Base-by-base conservation (phyloP, 169 alveolate genomes). In the Eimeria zaria region DNA sequence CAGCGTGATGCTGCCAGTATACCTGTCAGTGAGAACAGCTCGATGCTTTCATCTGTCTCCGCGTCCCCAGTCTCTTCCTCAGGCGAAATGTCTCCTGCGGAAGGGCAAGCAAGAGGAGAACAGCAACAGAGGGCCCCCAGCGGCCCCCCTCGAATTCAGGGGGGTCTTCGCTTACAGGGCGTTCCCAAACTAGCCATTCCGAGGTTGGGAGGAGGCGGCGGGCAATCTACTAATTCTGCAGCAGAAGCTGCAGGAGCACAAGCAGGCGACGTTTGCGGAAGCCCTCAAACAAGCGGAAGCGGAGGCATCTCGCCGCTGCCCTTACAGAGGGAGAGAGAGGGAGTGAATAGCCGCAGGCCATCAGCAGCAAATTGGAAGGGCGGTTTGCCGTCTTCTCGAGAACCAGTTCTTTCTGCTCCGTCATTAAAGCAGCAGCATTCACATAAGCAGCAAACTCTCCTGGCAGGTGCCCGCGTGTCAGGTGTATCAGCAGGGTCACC, bases 111-210 rank as follows among this genome's bases (percentile, higher is more conserved):
- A 41, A 53, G 73, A 36, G 73, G 91, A 55, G 76, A 58, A 27
- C 73, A 55, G 55, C 69, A 24, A 27, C 91, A 83, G 53, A 44
- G 93, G 76, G 81, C 24, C 39, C 71, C 93, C 16, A 73, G 81
- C n/a, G 80, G 93, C 67, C 93, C 81, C 60, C 80, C 22, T 14
- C 80, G 93, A 30, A 18, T 51, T 11, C 91, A 62, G 39, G 80
- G 93, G 80, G 80, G 62, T 73, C 36, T 62, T 16, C 93, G 93
- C 76, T 53, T 85, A 30, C 93, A 85, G 93, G 81, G 93, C 27
- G 93, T 85, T 46, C 93, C 93, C 46, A 85, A 85, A 64, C 93
- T 85, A 27, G 80, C 80, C 41, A 85, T 85, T 62, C 93, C 93
- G 62, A 60, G 81, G 33, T 81, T 85, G 39, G 93, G 93, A 41